A percentile compares a stretch with the other conserved stretches of the same genome.
Evolutionary conservation across 2,329 filamentous ascomycete species (phyloP).

Genomic region (Fusarium mexicanum): DNA sequence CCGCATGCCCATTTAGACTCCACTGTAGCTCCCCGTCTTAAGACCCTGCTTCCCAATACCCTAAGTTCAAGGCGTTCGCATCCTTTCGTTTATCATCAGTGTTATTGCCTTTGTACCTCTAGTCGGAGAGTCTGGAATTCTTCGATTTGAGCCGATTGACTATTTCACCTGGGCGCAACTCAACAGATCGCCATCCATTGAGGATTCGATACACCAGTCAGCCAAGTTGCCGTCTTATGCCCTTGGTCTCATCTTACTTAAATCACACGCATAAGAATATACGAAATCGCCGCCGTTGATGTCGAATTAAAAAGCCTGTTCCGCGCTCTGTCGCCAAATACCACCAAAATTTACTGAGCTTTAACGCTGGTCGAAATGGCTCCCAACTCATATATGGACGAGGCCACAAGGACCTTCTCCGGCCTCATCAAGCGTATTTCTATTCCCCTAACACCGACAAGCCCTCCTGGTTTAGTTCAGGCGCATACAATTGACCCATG

Average conservation of each 20-base stretch:
- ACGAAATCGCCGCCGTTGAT: slow-evolving; percentile 34
- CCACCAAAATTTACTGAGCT: slow-evolving; percentile 31
- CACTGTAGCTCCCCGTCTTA: slow-evolving; percentile 38
- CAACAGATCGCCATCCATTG: background rate
- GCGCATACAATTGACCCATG: slow-evolving; percentile 79
- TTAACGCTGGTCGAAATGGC: slow-evolving; percentile 54
- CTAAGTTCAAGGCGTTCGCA: slow-evolving; percentile 3
- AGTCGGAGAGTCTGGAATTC: slow-evolving; percentile 42
- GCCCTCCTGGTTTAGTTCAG: slow-evolving; percentile 69
- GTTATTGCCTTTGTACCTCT: slow-evolving; percentile 4
- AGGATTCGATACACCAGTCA: slow-evolving; percentile 7
- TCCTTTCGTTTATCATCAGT: slow-evolving; percentile 32
- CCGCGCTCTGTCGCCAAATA: slow-evolving; percentile 42
- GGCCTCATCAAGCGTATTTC: slow-evolving; percentile 64
- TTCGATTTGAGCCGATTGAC: slow-evolving; percentile 23
- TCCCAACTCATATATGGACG: slow-evolving; percentile 47
- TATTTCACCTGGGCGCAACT: background rate
- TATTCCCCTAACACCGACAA: slow-evolving; percentile 68
- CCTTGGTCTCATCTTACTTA: background rate
- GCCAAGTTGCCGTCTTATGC: slow-evolving; percentile 4
- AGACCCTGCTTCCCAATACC: slow-evolving; percentile 36
- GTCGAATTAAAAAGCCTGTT: slow-evolving; percentile 37
- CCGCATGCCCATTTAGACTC: slow-evolving; percentile 37
- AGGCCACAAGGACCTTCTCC: slow-evolving; percentile 48
- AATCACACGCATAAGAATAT: slow-evolving; percentile 4